Conservation (phyloP, 345 rosid genomes). For the Gossypium australe region DNA sequence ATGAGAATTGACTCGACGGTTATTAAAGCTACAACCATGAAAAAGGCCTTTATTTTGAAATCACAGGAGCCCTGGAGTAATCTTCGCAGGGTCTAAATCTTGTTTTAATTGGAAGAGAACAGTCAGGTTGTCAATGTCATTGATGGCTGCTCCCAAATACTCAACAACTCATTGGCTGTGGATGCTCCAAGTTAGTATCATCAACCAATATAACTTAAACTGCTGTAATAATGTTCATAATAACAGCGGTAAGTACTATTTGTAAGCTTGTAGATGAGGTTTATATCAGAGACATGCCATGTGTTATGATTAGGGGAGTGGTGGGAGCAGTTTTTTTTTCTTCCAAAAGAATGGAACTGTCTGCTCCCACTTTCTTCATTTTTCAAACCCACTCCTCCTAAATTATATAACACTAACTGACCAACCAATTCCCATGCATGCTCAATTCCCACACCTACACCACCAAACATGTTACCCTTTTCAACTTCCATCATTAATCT, state of each 20-base stretch:
- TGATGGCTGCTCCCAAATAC: not conserved
- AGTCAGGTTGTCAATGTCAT: not conserved
- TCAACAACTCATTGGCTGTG: not conserved
- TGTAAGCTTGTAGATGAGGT: not conserved
- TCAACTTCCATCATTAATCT: not conserved
- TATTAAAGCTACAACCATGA: not conserved
- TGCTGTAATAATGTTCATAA: too few relatives aligned
- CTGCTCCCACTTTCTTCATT: conserved; percentile 8
- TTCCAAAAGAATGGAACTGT: conserved; percentile 13
- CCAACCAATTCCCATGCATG: too few relatives aligned
- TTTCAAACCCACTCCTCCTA: conserved; percentile 46
- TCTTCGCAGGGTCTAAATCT: not conserved
- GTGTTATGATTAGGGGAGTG: conserved; percentile 16
- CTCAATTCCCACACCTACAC: not conserved
- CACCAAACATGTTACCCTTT: not conserved
- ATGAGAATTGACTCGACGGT: not conserved
- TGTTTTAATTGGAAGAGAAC: not conserved
- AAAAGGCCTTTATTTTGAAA: not conserved
- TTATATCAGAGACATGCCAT: conserved; percentile 5
- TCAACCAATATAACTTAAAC: too few relatives aligned
- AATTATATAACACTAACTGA: conserved; percentile 22
- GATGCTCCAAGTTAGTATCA: too few relatives aligned
- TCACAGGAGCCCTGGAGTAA: too few relatives aligned
- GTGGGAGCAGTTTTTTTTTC: conserved; percentile 37
- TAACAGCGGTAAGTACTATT: not conserved